Base-by-base conservation (phyloP, 768 basidiomycete species). In the Amylocystis lapponica region DNA sequence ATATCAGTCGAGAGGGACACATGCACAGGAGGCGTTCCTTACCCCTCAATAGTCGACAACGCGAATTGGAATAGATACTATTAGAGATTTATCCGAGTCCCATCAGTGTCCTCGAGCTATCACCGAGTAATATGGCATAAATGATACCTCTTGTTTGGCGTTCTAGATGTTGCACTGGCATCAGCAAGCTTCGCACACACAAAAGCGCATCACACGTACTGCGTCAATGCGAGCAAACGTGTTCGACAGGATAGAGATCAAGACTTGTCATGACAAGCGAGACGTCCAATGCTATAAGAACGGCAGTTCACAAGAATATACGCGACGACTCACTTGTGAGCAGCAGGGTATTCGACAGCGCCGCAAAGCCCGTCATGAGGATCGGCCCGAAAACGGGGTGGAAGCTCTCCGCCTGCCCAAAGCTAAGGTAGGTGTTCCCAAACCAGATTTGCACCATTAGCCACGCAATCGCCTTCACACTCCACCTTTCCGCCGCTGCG, bases 191-290 rank as follows among this genome's bases (percentile, higher is more conserved):
- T n/a, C 1, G 8, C 20, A 20, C 27, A 25, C 39, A 19, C 32
- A 13, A 23, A 33, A 8, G 27, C 8, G n/a, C 23, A 25, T 44
- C 30, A 32, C 25, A 60, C 75, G 41, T 44, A 78, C 78, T 13
- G 70, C 74, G 61, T 83, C 85, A 46, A 76, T 92, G 38, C 76
- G 69, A 2, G 87, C 86, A 46, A 90, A 91, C 0, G 90, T 92
- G 58, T 93, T 93, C 4, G 91, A 92, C 25, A 96, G 65, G 36
- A 94, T 88, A 7, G 89, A 93, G 47, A 95, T 93, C 35, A 95
- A 71, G 56, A 94, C 68, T 71, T 37, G 41, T 10, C 2, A 5
- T 6, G 2, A 11, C 30, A 17, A n/a, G n/a, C n/a, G n/a, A n/a
- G n/a, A n/a, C n/a, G n/a, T n/a, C n/a, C n/a, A n/a, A n/a, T 21